These are phyloP conservation scores for Blumeria hordei DNA, from an alignment of 2,329 filamentous ascomycete genomes.

Conservation along the genomic window DNA sequence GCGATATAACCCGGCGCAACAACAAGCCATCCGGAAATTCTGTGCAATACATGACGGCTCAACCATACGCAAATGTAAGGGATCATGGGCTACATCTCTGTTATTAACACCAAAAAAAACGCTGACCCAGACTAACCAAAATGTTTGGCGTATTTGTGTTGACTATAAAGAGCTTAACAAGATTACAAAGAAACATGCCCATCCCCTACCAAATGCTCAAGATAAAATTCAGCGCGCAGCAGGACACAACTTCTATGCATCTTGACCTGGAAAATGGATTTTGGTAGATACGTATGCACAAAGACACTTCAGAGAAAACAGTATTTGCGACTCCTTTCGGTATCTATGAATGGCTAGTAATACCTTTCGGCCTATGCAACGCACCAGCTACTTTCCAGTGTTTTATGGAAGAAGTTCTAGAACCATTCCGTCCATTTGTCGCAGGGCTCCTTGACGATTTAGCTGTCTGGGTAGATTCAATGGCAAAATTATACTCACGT, in stretches of 20 bases:
- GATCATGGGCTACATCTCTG: background rate
- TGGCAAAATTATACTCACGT: background rate
- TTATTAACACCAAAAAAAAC: background rate
- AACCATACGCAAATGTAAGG: background rate
- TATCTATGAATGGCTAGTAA: background rate
- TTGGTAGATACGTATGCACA: background rate
- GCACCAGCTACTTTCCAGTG: background rate
- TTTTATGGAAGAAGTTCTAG: background rate
- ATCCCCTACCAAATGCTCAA: background rate
- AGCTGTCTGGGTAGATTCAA: background rate
- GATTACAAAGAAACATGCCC: background rate
- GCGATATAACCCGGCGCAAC: background rate
- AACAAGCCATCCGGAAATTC: background rate
- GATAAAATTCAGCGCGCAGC: background rate
- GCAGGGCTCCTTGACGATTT: background rate
- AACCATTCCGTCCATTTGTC: background rate
- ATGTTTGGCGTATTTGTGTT: background rate
- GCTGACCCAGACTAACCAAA: background rate
- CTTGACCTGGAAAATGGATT: background rate
- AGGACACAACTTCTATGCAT: background rate
- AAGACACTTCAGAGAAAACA: background rate
- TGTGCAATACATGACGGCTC: background rate
- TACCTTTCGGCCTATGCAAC: background rate
- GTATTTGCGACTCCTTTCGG: background rate
- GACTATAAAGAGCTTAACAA: background rate